phyloP scores from a whole-genome alignment of 164 flowering plant species.

The Saururus chinensis region DNA sequence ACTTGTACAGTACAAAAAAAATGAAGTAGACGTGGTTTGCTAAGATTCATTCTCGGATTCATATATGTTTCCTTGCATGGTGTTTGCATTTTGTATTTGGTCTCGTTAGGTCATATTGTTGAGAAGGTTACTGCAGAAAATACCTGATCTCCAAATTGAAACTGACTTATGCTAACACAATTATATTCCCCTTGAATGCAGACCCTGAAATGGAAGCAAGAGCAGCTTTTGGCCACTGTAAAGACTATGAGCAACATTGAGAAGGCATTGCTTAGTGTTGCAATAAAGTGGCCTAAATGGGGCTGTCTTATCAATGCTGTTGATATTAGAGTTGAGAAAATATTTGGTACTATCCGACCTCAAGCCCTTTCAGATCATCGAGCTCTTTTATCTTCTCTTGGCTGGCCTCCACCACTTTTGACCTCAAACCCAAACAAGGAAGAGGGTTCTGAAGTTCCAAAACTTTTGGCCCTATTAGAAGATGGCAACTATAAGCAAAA shows the following conservation, averaged over 20 bases:
- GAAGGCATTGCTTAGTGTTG: conserved; percentile 19
- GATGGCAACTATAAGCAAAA: conserved; percentile 33
- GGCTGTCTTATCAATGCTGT: conserved; percentile 40
- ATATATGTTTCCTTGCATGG: too few relatives aligned
- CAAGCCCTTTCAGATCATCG: conserved; percentile 57
- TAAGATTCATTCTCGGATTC: too few relatives aligned
- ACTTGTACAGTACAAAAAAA: too few relatives aligned
- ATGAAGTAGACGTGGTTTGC: too few relatives aligned
- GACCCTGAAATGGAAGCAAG: conserved; percentile 32
- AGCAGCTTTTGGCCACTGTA: conserved; percentile 29
- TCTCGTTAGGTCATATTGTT: not conserved
- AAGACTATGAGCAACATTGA: conserved; percentile 32
- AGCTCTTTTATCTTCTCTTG: conserved; percentile 42
- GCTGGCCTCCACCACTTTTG: conserved; percentile 64
- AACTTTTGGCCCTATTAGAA: conserved; percentile 43
- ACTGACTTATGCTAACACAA: not conserved
- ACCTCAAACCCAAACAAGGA: conserved; percentile 20
- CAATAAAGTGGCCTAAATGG: conserved; percentile 35
- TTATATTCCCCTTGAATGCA: conserved; percentile 14
- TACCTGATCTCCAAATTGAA: too few relatives aligned
- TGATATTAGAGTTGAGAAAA: conserved; percentile 48
- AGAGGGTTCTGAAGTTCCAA: conserved; percentile 24
- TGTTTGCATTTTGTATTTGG: not conserved
- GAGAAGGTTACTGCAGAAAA: not conserved
- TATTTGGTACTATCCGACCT: conserved; percentile 29